phyloP scores from a whole-genome alignment of 2,329 filamentous ascomycete species.

The Neofusicoccum cordaticola region DNA sequence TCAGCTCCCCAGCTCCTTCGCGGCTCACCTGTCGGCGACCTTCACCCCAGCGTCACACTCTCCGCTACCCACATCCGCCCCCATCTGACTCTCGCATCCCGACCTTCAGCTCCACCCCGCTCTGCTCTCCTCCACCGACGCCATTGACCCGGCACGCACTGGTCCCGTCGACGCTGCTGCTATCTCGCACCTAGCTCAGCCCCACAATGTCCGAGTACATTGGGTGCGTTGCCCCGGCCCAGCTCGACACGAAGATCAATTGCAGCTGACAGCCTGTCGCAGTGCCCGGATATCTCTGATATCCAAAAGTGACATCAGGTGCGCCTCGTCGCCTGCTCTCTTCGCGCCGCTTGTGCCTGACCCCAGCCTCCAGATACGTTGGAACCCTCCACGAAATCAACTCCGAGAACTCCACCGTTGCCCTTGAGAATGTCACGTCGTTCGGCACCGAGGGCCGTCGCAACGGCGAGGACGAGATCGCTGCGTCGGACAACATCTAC shows the following conservation, averaged over 20 bases:
- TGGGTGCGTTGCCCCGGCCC: conserved; percentile 46
- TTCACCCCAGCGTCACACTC: conserved; percentile 12
- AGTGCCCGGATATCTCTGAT: conserved; percentile 94
- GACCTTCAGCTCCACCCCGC: background rate
- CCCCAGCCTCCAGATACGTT: conserved; percentile 67
- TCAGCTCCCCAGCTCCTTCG: conserved; percentile 4
- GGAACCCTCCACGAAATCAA: conserved; percentile 97
- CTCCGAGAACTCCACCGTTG: conserved; percentile 93
- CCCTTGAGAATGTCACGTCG: conserved; percentile 91
- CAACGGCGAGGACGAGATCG: conserved; percentile 75
- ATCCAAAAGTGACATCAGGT: conserved; percentile 97
- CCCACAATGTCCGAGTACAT: conserved; percentile 60
- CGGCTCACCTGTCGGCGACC: conserved; percentile 9
- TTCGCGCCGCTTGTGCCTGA: background rate
- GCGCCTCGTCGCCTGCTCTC: conserved; percentile 39
- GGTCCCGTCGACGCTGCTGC: background rate
- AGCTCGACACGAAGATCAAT: conserved; percentile 25
- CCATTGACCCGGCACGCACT: conserved; percentile 21
- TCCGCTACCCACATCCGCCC: background rate
- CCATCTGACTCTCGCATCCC: background rate
- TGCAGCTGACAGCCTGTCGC: conserved; percentile 35
- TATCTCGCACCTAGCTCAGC: conserved; percentile 14
- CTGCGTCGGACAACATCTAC: conserved; percentile 83
- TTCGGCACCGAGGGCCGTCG: conserved; percentile 91
- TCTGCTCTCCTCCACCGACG: conserved; percentile 25